Evolutionary conservation across 495 filamentous ascomycete genomes (phyloP).

Genomic region (Hyphodiscus hymeniophilus): DNA sequence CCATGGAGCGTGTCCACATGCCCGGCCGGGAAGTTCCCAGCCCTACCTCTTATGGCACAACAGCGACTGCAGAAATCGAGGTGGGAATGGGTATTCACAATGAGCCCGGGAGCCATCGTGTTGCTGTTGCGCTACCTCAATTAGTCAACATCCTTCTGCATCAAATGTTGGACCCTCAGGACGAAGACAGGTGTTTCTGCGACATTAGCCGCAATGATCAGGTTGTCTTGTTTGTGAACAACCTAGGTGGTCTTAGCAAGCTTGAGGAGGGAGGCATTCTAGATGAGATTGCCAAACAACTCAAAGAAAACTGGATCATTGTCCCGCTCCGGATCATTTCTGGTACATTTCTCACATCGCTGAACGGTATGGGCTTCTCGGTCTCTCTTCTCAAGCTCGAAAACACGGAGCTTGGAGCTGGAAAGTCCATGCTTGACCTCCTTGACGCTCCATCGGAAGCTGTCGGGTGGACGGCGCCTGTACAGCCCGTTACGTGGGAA

Average conservation of each 20-base stretch:
- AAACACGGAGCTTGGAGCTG: not conserved
- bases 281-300: conserved; percentile 28
- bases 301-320: conserved; percentile 33
- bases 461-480: conserved; percentile 23
- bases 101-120: no score
- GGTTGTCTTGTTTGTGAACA: conserved; percentile 48
- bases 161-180: not conserved
- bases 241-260: conserved; percentile 51
- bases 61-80: not conserved
- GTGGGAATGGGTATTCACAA: not conserved
- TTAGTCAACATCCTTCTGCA: not conserved
- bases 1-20: not conserved
- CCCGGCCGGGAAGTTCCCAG: not conserved
- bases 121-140: no score
- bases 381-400: conserved; percentile 34
- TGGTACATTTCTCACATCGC: conserved; percentile 47
- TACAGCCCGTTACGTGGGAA: not conserved
- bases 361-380: conserved; percentile 52
- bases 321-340: conserved; percentile 24
- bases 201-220: conserved; percentile 16
- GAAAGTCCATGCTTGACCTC: not conserved
- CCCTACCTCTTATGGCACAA: not conserved
- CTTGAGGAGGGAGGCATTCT: conserved; percentile 50
- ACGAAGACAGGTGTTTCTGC: conserved; percentile 1
- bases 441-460: conserved; percentile 11